A percentile compares a stretch with the other conserved stretches of the same genome.
Evolutionary conservation across 75 land plant species (phyloP).

Genomic region (Picea sitchensis): DNA sequence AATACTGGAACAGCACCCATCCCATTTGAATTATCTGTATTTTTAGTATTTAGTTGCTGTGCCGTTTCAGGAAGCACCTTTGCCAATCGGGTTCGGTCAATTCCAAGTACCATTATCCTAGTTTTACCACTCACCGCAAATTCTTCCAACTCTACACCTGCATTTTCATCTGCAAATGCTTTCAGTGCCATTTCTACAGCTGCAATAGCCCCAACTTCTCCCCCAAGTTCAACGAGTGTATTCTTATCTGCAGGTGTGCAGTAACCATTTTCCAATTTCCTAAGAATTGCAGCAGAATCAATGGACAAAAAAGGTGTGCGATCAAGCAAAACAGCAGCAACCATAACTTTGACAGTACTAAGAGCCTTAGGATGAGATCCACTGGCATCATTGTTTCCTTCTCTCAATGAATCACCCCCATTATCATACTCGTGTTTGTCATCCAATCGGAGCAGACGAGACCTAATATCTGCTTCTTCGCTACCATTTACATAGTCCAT

Average conservation of each 20-base stretch:
- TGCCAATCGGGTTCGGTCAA: constrained; percentile 60
- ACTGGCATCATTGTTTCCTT: constrained; percentile 21
- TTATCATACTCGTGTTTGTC: constrained; percentile 14
- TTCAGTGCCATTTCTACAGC: constrained; percentile 87
- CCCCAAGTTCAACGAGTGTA: constrained; percentile 61
- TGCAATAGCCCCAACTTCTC: constrained; percentile 55
- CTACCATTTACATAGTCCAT: constrained; percentile 12
- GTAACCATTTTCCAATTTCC: constrained; percentile 60
- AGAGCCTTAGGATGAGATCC: constrained; percentile 25
- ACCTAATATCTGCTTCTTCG: constrained; percentile 21
- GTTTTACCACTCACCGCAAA: constrained; percentile 63
- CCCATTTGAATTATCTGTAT: constrained; percentile 9
- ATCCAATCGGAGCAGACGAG: constrained; percentile 10
- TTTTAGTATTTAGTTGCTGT: constrained; percentile 15
- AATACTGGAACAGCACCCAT: constrained; percentile 9
- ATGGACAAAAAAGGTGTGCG: constrained; percentile 56
- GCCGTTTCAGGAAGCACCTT: constrained; percentile 67
- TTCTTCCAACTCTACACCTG: constrained; percentile 75
- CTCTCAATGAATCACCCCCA: constrained; percentile 20
- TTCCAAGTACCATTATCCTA: constrained; percentile 67
- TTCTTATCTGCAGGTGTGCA: constrained; percentile 53
- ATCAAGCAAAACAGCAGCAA: constrained; percentile 63
- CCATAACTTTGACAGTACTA: constrained; percentile 59
- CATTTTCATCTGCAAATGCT: constrained; percentile 61
- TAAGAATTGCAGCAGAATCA: constrained; percentile 65